Conservation (phyloP, 768 basidiomycete species). For the Termitomyces sp. region DNA sequence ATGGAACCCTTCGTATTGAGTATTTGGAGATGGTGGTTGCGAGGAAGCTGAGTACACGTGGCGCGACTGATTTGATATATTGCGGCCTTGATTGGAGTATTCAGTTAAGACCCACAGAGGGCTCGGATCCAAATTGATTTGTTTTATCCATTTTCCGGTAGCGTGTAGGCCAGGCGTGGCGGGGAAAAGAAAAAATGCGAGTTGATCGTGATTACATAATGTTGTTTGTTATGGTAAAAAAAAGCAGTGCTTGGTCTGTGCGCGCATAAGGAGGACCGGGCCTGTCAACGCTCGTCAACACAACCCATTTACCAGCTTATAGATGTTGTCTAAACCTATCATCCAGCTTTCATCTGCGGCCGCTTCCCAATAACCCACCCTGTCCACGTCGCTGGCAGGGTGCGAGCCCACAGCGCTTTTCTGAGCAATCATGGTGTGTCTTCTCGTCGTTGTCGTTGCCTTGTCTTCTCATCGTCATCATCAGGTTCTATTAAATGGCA, state of each 20-base stretch:
- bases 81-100: too few relatives aligned
- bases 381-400: constrained; percentile 54
- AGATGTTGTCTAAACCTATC: constrained; percentile 47
- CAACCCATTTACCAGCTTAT: constrained; percentile 27
- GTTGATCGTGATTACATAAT: constrained; percentile 11
- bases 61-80: too few relatives aligned
- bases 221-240: constrained; percentile 8
- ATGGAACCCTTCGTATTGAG: too few relatives aligned
- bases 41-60: too few relatives aligned
- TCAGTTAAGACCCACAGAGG: too few relatives aligned
- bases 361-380: constrained; percentile 47
- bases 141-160: too few relatives aligned
- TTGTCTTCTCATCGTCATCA: background rate
- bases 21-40: too few relatives aligned
- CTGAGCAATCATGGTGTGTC: constrained; percentile 14
- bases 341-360: constrained; percentile 23
- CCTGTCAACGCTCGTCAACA: constrained; percentile 56
- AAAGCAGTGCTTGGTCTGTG: constrained; percentile 35
- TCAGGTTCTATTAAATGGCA: constrained; percentile 68
- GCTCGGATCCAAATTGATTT: too few relatives aligned
- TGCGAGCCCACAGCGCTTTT: constrained; percentile 18
- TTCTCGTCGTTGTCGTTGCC: background rate
- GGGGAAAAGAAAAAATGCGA: background rate
- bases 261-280: constrained; percentile 33
- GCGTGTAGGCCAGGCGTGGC: too few relatives aligned